Percentiles rank a stretch among this genome's conserved stretches.
Evolutionary conservation across 441 rosid species (phyloP).

Genomic region (Adansonia gregorii): DNA sequence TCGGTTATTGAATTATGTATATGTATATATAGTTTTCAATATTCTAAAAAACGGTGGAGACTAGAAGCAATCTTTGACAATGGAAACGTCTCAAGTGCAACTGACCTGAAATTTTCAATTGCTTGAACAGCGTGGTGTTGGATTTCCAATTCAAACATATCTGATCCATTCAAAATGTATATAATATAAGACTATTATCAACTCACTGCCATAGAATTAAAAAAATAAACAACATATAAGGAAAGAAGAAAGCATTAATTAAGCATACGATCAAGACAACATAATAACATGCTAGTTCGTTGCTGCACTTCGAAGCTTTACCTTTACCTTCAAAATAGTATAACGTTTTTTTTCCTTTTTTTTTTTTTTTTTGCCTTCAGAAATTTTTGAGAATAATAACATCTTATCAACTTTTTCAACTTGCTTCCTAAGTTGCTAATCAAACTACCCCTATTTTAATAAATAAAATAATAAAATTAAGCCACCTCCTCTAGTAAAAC

Average conservation of each 20-base stretch:
- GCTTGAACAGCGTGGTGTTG: constrained; percentile 41
- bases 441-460: neutral
- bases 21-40: neutral
- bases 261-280: constrained; percentile 15
- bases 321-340: neutral
- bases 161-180: constrained; percentile 18
- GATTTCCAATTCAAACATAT: constrained; percentile 42
- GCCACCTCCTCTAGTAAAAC: too few species aligned
- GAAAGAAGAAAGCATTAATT: neutral
- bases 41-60: constrained; percentile 38
- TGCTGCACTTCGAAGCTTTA: neutral
- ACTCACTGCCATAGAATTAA: neutral
- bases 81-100: constrained; percentile 21
- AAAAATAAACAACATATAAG: neutral
- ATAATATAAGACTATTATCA: constrained; percentile 23
- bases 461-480: too few species aligned
- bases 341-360: neutral
- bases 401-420: neutral
- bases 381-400: neutral
- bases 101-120: constrained; percentile 35
- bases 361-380: neutral
- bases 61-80: constrained; percentile 52
- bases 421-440: neutral
- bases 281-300: constrained; percentile 20
- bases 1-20: constrained; percentile 55